phyloP scores from a whole-genome alignment of 2,329 filamentous ascomycete species.

The Fonsecaea erecta region DNA sequence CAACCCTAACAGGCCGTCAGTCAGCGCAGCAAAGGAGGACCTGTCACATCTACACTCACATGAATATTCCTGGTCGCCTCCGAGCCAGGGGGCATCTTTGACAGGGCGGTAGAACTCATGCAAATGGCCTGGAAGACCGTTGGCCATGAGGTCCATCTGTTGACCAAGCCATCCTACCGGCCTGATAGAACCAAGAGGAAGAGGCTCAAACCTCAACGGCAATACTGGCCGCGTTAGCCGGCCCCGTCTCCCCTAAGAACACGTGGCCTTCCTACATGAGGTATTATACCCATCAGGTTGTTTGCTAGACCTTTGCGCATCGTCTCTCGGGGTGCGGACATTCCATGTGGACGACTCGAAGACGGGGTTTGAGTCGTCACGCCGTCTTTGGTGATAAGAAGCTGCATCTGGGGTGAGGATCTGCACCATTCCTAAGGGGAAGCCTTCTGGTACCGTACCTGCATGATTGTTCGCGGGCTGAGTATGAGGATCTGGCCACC shows the following conservation, averaged over 20 bases:
- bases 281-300: conserved; percentile 25
- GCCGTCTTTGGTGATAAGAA: conserved; percentile 17
- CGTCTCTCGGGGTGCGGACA: conserved; percentile 21
- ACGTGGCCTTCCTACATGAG: conserved; percentile 17
- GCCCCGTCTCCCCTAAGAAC: neutral
- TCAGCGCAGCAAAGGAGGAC: neutral
- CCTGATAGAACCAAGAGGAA: conserved; percentile 57
- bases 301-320: conserved; percentile 18
- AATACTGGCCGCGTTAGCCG: conserved; percentile 37
- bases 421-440: conserved; percentile 1
- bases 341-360: conserved; percentile 14
- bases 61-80: conserved; percentile 58
- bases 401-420: neutral
- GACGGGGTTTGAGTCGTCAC: conserved; percentile 2
- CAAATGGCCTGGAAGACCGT: conserved; percentile 59
- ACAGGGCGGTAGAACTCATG: conserved; percentile 63
- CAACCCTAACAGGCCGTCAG: conserved; percentile 40
- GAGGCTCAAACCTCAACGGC: conserved; percentile 45
- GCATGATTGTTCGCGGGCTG: conserved; percentile 20
- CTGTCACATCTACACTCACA: conserved; percentile 20
- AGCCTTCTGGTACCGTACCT: conserved; percentile 22
- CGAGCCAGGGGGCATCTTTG: conserved; percentile 57
- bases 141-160: conserved; percentile 55
- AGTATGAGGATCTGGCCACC: neutral
- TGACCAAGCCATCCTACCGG: conserved; percentile 59